These are phyloP conservation scores for Cucumis cinereus DNA, from an alignment of 306 rosid species.

Conservation along the genomic window DNA sequence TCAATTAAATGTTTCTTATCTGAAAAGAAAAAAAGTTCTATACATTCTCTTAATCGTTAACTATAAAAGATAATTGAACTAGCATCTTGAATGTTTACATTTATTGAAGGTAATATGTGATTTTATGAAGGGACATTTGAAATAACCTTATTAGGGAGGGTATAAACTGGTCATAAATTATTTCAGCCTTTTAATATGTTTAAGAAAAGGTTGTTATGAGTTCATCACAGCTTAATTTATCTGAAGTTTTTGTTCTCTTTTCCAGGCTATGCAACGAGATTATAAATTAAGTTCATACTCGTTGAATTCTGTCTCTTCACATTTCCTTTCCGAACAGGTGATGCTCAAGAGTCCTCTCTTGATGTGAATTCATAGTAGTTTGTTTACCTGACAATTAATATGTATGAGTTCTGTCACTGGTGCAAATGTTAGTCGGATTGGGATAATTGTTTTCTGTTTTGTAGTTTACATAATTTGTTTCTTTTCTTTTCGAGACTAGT, in stretches of 20 bases:
- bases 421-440: background rate
- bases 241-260: background rate
- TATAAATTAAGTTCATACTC: constrained; percentile 93
- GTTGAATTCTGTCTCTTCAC: constrained; percentile 88
- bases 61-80: background rate
- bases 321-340: constrained; percentile 96
- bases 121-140: background rate
- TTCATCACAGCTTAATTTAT: background rate
- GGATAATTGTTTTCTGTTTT: background rate
- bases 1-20: no score
- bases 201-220: background rate
- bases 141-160: background rate
- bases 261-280: constrained; percentile 81
- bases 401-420: background rate
- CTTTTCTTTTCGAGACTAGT: background rate
- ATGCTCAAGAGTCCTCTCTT: constrained; percentile 11
- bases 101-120: background rate
- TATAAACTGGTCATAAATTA: background rate
- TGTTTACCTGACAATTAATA: constrained; percentile 7
- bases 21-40: no score
- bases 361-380: background rate
- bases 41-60: background rate
- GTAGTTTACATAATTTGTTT: background rate
- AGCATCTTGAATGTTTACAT: background rate
- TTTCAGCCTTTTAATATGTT: background rate